A percentile compares a stretch with the other conserved stretches of the same genome.
These are phyloP conservation scores for Suhomyces anneliseae DNA, from an alignment of 1,139 yeast species.

Conservation along the genomic window DNA sequence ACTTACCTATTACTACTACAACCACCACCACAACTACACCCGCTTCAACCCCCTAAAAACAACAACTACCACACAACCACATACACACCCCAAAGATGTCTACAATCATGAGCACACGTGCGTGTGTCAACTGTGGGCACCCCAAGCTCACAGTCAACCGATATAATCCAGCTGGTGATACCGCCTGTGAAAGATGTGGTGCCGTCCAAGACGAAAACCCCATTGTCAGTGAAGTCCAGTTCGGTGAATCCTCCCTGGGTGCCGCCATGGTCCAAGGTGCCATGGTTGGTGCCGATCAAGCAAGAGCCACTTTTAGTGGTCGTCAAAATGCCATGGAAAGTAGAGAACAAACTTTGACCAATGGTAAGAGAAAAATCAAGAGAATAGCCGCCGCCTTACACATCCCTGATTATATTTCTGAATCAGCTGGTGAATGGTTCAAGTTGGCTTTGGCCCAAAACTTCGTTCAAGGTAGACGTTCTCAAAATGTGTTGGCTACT, in stretches of 20 bases:
- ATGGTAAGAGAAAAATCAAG: slow-evolving; percentile 74
- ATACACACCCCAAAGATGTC: background rate
- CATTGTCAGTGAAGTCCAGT: slow-evolving; percentile 91
- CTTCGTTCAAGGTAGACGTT: slow-evolving; percentile 92
- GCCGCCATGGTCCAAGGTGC: slow-evolving; percentile 97
- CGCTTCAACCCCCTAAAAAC: background rate
- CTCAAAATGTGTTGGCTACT: slow-evolving; percentile 93
- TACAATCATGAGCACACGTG: slow-evolving; percentile 17
- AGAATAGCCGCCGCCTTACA: slow-evolving; percentile 76
- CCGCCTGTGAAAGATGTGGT: slow-evolving; percentile 83
- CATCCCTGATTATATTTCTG: slow-evolving; percentile 82
- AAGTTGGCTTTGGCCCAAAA: slow-evolving; percentile 79
- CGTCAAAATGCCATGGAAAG: slow-evolving; percentile 75
- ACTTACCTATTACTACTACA: no score
- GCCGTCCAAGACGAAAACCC: slow-evolving; percentile 88
- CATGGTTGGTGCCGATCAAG: slow-evolving; percentile 85
- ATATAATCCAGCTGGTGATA: slow-evolving; percentile 65
- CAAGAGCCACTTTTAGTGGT: slow-evolving; percentile 68
- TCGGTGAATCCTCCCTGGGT: slow-evolving; percentile 88
- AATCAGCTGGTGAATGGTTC: slow-evolving; percentile 88
- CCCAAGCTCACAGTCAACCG: slow-evolving; percentile 33
- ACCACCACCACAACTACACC: background rate
- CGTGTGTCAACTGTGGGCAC: slow-evolving; percentile 36
- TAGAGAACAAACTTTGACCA: slow-evolving; percentile 81
- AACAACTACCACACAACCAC: background rate